Evolutionary conservation across 2,329 filamentous ascomycete genomes (phyloP).

Genomic region (Beauveria sp.): DNA sequence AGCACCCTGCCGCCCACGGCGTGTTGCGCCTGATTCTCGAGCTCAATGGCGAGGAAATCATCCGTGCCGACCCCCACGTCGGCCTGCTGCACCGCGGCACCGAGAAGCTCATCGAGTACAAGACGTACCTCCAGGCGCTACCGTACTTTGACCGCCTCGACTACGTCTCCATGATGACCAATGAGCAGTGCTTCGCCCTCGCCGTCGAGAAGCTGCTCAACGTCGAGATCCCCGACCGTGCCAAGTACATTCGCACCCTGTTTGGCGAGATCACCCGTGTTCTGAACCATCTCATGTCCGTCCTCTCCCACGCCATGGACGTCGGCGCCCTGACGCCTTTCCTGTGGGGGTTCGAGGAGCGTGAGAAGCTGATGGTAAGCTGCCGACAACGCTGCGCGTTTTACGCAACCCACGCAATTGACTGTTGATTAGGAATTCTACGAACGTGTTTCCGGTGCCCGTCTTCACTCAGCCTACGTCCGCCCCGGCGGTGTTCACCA

Average conservation of each 20-base stretch:
- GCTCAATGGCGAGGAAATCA: constrained; percentile 94
- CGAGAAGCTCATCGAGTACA: constrained; percentile 99
- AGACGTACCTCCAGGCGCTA: constrained; percentile 95
- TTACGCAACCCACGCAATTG: neutral
- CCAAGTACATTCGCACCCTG: constrained; percentile 93
- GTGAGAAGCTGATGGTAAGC: constrained; percentile 97
- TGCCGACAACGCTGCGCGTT: neutral
- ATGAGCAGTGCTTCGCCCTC: constrained; percentile 94
- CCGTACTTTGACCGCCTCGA: constrained; percentile 98
- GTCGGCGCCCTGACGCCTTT: constrained; percentile 97
- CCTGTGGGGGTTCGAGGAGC: constrained; percentile 98
- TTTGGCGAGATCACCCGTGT: constrained; percentile 93
- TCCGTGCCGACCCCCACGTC: constrained; percentile 94
- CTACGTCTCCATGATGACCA: constrained; percentile 99
- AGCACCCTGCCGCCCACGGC: constrained; percentile 97
- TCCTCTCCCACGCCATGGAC: constrained; percentile 97
- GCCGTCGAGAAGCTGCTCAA: constrained; percentile 98
- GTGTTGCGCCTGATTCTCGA: constrained; percentile 97
- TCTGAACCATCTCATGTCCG: constrained; percentile 96
- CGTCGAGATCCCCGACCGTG: constrained; percentile 87
- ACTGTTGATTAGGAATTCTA: constrained; percentile 79
- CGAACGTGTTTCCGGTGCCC: constrained; percentile 95
- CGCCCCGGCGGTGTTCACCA: constrained; percentile 94
- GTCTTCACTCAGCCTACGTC: constrained; percentile 94
- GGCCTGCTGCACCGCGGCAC: constrained; percentile 93